Conservation (phyloP, 257 asterid species). For the Henckelia pumila region DNA sequence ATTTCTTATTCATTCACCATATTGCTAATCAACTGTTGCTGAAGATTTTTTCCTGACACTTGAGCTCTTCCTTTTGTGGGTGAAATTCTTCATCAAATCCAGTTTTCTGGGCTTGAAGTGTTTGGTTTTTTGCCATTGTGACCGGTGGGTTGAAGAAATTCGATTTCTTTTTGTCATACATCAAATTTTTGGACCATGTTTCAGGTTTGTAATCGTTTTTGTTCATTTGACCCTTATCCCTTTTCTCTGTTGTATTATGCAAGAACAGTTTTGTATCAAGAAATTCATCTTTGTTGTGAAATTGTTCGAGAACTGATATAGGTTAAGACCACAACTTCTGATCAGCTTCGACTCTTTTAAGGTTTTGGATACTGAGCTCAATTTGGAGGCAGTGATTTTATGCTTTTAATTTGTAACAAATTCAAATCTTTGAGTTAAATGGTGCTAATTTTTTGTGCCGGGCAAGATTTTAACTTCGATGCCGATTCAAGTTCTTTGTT, state of each 20-base stretch:
- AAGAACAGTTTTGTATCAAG: constrained; percentile 7
- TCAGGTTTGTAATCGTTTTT: constrained; percentile 48
- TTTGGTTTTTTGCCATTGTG: constrained; percentile 15
- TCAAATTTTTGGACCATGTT: constrained; percentile 50
- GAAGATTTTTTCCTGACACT: no score
- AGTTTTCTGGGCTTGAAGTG: constrained; percentile 16
- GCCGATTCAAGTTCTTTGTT: not conserved
- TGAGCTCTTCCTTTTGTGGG: constrained; percentile 3
- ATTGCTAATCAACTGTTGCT: not conserved
- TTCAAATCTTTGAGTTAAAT: not conserved
- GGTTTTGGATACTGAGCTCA: constrained; percentile 24
- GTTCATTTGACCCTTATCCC: not conserved
- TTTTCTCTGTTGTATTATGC: not conserved
- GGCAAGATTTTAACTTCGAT: not conserved
- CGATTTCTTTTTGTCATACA: constrained; percentile 40
- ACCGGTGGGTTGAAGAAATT: constrained; percentile 53
- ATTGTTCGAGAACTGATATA: constrained; percentile 7
- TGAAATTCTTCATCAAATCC: constrained; percentile 1
- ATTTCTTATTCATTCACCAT: constrained; percentile 15
- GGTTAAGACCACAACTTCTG: constrained; percentile 12
- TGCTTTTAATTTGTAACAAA: constrained; percentile 7
- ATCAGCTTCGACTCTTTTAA: constrained; percentile 10
- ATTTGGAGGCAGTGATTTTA: no score
- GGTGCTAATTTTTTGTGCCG: not conserved
- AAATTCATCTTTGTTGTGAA: not conserved